These are phyloP conservation scores for Dothideomycetes sp. DNA, from an alignment of 2,329 filamentous ascomycete genomes.

Conservation along the genomic window DNA sequence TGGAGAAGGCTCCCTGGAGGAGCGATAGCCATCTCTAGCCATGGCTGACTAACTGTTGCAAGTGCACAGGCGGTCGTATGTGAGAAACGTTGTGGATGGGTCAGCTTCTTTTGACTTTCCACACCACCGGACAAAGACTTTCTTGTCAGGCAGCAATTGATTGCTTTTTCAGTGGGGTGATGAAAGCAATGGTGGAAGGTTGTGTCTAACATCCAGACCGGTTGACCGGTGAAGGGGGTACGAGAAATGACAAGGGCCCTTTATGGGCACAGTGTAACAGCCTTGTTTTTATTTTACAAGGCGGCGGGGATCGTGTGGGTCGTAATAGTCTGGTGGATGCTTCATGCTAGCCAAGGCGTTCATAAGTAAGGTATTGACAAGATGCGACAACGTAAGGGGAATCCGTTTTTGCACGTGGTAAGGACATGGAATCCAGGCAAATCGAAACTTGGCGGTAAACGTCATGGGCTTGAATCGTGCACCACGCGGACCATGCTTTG, in stretches of 20 bases:
- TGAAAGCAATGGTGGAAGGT: not conserved
- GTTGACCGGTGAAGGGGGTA: not conserved
- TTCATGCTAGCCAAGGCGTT: not conserved
- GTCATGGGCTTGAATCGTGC: not conserved
- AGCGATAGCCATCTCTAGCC: not conserved
- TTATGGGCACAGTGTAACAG: not conserved
- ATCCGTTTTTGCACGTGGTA: not conserved
- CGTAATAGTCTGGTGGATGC: not conserved
- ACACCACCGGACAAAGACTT: not conserved
- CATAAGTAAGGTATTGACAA: not conserved
- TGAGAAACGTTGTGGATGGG: not conserved
- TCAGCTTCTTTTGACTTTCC: not conserved
- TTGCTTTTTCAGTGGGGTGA: not conserved
- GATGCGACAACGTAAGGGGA: not conserved
- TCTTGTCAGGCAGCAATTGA: not conserved
- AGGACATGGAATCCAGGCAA: not conserved
- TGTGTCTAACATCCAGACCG: not conserved
- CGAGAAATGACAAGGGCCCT: not conserved
- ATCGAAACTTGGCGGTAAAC: not conserved
- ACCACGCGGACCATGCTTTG: no score
- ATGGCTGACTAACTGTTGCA: not conserved
- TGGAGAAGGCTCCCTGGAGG: not conserved
- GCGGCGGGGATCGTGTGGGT: not conserved
- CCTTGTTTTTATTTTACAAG: not conserved
- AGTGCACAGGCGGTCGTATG: not conserved